phyloP scores from a whole-genome alignment of 805 yeast genomes.

The Kazachstania taianensis region DNA sequence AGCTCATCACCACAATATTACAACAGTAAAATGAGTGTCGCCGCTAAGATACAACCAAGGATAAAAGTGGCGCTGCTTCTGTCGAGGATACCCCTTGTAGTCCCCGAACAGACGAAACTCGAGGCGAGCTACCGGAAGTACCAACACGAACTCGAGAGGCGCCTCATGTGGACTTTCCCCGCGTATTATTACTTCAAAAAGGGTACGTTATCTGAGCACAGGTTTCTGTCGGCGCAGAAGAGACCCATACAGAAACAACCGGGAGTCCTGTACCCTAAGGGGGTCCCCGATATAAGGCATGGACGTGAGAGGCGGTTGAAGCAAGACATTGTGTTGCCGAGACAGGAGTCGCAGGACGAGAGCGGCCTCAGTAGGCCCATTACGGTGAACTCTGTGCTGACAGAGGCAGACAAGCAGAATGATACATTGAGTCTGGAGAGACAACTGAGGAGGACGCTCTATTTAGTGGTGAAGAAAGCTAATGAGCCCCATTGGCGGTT shows the following conservation, averaged over 20 bases:
- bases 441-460: conserved; percentile 66
- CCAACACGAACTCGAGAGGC: conserved; percentile 74
- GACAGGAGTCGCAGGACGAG: conserved; percentile 36
- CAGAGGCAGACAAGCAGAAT: conserved; percentile 61
- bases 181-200: conserved; percentile 81
- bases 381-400: conserved; percentile 56
- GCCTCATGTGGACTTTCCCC: conserved; percentile 97
- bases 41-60: conserved; percentile 1
- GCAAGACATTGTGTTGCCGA: conserved; percentile 71
- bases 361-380: conserved; percentile 62
- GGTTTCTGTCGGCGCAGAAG: conserved; percentile 62
- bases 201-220: conserved; percentile 83
- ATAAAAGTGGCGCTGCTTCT: conserved; percentile 49
- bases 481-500: conserved; percentile 50
- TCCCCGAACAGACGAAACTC: conserved; percentile 63
- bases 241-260: conserved; percentile 66
- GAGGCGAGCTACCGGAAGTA: conserved; percentile 70
- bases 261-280: conserved; percentile 69
- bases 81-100: conserved; percentile 75
- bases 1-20: too few relatives aligned
- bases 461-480: conserved; percentile 49
- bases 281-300: conserved; percentile 76
- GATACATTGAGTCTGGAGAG: conserved; percentile 69
- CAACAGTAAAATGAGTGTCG: conserved; percentile 7
- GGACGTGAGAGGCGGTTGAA: conserved; percentile 81